Evolutionary conservation across 176 grass and related monocot genomes (phyloP).

Genomic region (Carex kokanica): DNA sequence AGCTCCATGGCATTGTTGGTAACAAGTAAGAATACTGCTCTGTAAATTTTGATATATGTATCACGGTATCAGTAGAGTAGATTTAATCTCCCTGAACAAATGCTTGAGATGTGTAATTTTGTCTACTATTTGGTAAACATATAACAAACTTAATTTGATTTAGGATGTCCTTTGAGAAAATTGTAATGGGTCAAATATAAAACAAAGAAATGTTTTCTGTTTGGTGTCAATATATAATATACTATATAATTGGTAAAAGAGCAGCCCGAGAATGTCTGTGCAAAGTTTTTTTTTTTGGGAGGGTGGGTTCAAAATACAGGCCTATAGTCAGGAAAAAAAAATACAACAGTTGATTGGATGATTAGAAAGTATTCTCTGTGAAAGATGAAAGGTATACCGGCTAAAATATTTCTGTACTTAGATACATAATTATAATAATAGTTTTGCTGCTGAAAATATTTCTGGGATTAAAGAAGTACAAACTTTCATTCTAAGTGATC

Average conservation of each 20-base stretch:
- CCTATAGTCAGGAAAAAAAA: background rate
- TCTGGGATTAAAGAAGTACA: background rate
- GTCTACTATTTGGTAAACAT: background rate
- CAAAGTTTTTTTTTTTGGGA: background rate
- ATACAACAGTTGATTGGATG: conserved; percentile 17
- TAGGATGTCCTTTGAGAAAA: background rate
- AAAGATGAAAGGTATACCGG: conserved; percentile 5
- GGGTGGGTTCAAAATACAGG: background rate
- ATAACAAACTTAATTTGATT: background rate
- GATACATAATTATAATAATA: background rate
- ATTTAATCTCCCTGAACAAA: background rate
- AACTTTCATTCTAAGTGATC: conserved; percentile 25
- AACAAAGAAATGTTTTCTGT: background rate
- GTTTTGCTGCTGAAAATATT: conserved; percentile 10
- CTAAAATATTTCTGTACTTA: background rate
- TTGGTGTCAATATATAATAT: background rate
- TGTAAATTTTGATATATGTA: background rate
- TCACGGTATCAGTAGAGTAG: background rate
- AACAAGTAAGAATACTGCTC: conserved; percentile 57
- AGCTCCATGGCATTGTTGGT: conserved; percentile 89
- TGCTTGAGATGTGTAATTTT: background rate
- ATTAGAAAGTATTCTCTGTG: conserved; percentile 7
- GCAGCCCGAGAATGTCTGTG: background rate
- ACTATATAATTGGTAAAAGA: background rate
- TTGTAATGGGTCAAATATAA: background rate